Evolutionary conservation across 306 rosid genomes (phyloP).

Genomic region (Purshia tridentata): DNA sequence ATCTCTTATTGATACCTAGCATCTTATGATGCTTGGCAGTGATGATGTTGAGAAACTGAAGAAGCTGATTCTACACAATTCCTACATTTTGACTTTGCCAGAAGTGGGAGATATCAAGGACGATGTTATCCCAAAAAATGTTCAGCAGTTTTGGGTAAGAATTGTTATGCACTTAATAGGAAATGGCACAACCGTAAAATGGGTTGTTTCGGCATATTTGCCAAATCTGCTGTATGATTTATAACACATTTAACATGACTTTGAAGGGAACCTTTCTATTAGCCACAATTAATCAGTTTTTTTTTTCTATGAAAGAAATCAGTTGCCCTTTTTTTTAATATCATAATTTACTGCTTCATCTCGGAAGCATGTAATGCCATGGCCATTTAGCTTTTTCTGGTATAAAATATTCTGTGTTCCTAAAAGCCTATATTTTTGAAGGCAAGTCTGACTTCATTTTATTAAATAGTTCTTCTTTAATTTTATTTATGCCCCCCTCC

Average conservation of each 20-base stretch:
- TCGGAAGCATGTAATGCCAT: neutral
- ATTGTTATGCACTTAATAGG: neutral
- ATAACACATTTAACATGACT: neutral
- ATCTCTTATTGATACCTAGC: neutral
- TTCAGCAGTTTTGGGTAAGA: slow-evolving; percentile 90
- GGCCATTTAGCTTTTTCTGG: neutral
- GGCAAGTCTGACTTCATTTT: slow-evolving; percentile 1
- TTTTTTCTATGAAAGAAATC: too few relatives aligned
- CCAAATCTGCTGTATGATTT: neutral
- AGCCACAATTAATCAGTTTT: neutral
- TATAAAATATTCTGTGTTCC: neutral
- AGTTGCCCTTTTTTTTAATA: neutral
- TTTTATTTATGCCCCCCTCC: neutral
- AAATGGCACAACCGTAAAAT: neutral
- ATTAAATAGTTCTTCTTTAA: neutral
- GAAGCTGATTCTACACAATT: slow-evolving; percentile 88
- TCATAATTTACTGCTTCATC: neutral
- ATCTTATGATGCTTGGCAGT: slow-evolving; percentile 43
- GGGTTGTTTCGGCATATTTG: neutral
- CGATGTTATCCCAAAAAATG: slow-evolving; percentile 78
- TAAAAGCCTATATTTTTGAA: neutral
- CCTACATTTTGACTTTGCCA: slow-evolving; percentile 81
- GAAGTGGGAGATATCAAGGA: slow-evolving; percentile 79
- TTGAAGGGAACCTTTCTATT: neutral
- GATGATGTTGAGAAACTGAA: slow-evolving; percentile 89